These are phyloP conservation scores for Verticillium alfalfae DNA, from an alignment of 2,329 filamentous ascomycete genomes.

Conservation along the genomic window DNA sequence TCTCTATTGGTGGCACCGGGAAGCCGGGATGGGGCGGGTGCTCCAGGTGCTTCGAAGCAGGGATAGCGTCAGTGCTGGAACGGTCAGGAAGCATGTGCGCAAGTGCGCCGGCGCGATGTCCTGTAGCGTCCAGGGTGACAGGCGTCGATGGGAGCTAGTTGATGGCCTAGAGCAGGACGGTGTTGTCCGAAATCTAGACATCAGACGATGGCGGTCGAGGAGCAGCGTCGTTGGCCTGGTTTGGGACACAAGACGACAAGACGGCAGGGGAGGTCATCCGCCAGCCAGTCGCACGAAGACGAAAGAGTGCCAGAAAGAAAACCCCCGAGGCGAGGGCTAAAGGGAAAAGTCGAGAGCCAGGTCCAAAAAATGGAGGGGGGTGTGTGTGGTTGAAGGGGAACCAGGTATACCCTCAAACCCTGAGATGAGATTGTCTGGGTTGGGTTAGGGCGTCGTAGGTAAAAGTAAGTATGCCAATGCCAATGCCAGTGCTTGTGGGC, in stretches of 20 bases:
- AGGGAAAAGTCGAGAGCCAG: background rate
- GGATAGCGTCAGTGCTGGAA: background rate
- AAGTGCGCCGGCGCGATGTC: background rate
- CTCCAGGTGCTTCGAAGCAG: background rate
- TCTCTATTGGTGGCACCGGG: conserved; percentile 3
- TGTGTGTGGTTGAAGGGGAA: background rate
- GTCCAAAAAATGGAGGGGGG: background rate
- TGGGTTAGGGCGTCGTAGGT: background rate
- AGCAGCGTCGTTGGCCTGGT: background rate
- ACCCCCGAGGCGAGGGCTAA: background rate
- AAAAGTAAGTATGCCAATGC: background rate
- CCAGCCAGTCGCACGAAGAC: background rate
- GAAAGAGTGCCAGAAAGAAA: background rate
- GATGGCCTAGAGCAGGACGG: background rate
- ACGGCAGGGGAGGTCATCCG: background rate
- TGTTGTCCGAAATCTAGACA: background rate
- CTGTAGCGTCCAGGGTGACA: background rate
- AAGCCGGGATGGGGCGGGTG: conserved; percentile 1
- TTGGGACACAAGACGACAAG: background rate
- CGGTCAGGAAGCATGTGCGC: background rate
- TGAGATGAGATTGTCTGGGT: background rate
- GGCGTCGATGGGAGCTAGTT: background rate
- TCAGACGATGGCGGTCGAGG: background rate
- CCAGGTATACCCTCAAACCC: background rate
- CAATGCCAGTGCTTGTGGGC: too few species aligned